Evolutionary conservation across 805 yeast species (phyloP).

Genomic region (Wickerhamomyces strasburgensis): DNA sequence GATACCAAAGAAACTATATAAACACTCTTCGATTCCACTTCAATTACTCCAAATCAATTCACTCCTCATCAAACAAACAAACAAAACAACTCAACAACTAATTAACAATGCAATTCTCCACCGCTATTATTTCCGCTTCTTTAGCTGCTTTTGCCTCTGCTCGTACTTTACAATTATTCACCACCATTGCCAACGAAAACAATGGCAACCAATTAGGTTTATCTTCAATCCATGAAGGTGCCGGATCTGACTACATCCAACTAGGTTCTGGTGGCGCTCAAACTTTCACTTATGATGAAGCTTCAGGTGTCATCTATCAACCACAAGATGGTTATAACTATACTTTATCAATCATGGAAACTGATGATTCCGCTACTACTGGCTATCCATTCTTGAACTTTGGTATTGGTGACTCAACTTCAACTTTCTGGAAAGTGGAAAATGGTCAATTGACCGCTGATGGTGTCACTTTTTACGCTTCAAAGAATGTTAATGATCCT

Average conservation of each 20-base stretch:
- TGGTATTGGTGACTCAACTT: slow-evolving; percentile 8
- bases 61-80: background rate
- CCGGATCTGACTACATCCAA: slow-evolving; percentile 9
- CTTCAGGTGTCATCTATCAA: background rate
- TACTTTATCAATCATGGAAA: slow-evolving; percentile 2
- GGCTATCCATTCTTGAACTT: slow-evolving; percentile 16
- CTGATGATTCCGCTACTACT: background rate
- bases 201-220: slow-evolving; percentile 1
- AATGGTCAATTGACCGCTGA: slow-evolving; percentile 26
- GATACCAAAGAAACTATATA: too few relatives aligned
- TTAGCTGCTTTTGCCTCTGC: slow-evolving; percentile 1
- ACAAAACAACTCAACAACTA: background rate
- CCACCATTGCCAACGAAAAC: background rate
- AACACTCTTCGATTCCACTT: background rate
- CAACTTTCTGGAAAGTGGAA: slow-evolving; percentile 10
- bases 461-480: slow-evolving; percentile 33
- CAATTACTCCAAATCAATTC: background rate
- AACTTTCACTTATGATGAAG: background rate
- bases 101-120: slow-evolving; percentile 1
- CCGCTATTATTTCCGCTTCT: background rate
- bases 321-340: slow-evolving; percentile 1
- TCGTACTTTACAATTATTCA: background rate
- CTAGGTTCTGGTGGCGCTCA: background rate
- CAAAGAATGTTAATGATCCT: slow-evolving; percentile 40
- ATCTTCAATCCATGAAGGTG: slow-evolving; percentile 12